Percentiles rank a stretch among this genome's conserved stretches.
Evolutionary conservation across 345 rosid species (phyloP).

Genomic region (Carallia pectinifolia): DNA sequence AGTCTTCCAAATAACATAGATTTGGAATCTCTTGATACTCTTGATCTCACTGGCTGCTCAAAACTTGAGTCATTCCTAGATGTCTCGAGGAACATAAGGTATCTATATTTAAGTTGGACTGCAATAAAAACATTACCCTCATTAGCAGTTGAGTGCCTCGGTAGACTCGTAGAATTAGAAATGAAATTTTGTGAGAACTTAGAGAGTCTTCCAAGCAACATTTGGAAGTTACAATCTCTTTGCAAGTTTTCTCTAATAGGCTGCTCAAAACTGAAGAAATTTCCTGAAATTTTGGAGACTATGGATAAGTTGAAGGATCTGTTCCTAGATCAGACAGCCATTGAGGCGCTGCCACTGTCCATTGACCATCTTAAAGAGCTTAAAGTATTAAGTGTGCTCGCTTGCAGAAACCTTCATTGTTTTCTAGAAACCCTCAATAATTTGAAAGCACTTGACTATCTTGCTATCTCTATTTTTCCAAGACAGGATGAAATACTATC

Average conservation of each 20-base stretch:
- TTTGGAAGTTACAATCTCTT: background rate
- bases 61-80: constrained; percentile 5
- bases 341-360: constrained; percentile 4
- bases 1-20: constrained; percentile 9
- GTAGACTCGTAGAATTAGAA: background rate
- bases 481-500: background rate
- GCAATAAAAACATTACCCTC: constrained; percentile 7
- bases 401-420: constrained; percentile 8
- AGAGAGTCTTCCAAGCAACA: background rate
- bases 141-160: background rate
- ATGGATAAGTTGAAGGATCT: background rate
- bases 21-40: constrained; percentile 1
- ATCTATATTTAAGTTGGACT: constrained; percentile 1
- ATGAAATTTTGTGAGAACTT: background rate
- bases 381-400: background rate
- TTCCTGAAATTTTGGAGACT: background rate
- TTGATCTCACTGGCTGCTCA: constrained; percentile 6
- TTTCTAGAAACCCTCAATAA: background rate
- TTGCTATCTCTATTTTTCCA: background rate
- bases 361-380: constrained; percentile 2
- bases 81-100: constrained; percentile 1
- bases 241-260: background rate
- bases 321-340: constrained; percentile 1
- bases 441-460: background rate
- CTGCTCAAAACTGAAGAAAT: background rate